Evolutionary conservation across 2,329 filamentous ascomycete genomes (phyloP).

Genomic region (Claviceps digitariae): DNA sequence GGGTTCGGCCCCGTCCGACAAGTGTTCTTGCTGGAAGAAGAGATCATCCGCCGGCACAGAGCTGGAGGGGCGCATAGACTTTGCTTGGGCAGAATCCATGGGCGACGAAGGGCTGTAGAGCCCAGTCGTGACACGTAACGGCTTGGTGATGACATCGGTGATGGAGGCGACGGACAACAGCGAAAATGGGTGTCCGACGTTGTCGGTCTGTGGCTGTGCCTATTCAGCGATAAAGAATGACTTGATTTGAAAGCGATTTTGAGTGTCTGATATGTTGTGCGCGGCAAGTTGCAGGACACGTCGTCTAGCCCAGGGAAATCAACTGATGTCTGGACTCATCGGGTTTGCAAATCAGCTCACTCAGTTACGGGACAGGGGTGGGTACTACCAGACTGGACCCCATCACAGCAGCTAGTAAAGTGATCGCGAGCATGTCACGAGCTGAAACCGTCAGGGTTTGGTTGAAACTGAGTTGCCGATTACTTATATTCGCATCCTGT

Average conservation of each 20-base stretch:
- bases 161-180: too few species aligned
- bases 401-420: too few species aligned
- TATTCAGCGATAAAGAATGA: background rate
- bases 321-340: background rate
- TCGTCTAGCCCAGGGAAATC: background rate
- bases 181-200: background rate
- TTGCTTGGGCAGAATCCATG: background rate
- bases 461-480: background rate
- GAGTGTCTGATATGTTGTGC: background rate
- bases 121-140: background rate
- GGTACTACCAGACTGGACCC: too few species aligned
- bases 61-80: background rate
- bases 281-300: background rate
- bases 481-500: background rate
- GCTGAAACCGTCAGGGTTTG: background rate
- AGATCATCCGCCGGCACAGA: background rate
- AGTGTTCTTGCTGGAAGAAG: background rate
- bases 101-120: background rate
- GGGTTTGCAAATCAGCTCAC: background rate
- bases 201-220: background rate
- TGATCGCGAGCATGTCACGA: too few species aligned
- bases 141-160: conserved; percentile 1
- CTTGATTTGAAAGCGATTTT: background rate
- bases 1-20: background rate
- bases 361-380: background rate